phyloP scores from a whole-genome alignment of 2,329 filamentous ascomycete species.

The Sarocladium brachiariae region DNA sequence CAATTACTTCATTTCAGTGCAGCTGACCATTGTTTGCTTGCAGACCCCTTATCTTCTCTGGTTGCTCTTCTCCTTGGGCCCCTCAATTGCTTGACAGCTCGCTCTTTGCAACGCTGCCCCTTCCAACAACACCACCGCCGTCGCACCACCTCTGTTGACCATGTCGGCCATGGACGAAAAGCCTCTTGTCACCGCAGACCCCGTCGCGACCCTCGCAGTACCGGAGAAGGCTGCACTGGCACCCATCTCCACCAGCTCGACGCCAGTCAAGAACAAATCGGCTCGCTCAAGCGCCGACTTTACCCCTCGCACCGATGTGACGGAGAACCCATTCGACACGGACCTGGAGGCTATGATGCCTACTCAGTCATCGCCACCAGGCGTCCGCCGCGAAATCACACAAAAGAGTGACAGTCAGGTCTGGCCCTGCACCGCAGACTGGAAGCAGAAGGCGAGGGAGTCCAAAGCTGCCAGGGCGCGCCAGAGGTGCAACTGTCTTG shows the following conservation, averaged over 20 bases:
- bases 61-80: background rate
- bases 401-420: conserved; percentile 44
- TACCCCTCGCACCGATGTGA: conserved; percentile 35
- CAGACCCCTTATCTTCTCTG: background rate
- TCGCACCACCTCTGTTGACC: conserved; percentile 8
- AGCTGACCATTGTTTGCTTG: conserved; percentile 7
- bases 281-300: conserved; percentile 32
- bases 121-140: background rate
- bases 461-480: conserved; percentile 46
- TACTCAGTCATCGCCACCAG: conserved; percentile 13
- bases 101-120: background rate
- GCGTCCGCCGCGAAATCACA: conserved; percentile 2
- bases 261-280: conserved; percentile 17
- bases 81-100: background rate
- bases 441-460: conserved; percentile 54
- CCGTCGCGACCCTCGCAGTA: conserved; percentile 16
- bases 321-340: conserved; percentile 48
- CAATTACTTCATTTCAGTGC: conserved; percentile 4
- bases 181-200: conserved; percentile 10
- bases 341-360: conserved; percentile 49
- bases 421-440: conserved; percentile 54
- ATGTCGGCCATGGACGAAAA: conserved; percentile 23
- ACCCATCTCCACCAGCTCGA: conserved; percentile 17
- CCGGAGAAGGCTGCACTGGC: conserved; percentile 25
- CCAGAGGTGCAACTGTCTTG: conserved; percentile 43